phyloP scores from a whole-genome alignment of 164 flowering plant species.

The Annona squamosa region DNA sequence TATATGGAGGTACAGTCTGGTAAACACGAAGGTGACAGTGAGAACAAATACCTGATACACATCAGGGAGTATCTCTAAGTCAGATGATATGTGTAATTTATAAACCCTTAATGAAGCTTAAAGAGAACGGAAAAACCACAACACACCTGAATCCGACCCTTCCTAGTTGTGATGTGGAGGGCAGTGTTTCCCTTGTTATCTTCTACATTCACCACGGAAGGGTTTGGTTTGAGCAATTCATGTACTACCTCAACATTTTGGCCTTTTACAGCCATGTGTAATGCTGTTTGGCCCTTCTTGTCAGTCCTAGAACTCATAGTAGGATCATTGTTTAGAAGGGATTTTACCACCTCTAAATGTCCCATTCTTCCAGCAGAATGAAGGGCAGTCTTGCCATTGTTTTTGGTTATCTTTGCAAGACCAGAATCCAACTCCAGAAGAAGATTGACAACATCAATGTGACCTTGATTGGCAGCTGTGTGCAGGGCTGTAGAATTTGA shows the following conservation, averaged over 20 bases:
- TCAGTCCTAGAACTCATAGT: slow-evolving; percentile 61
- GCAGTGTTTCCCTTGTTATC: slow-evolving; percentile 86
- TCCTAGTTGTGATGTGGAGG: slow-evolving; percentile 66
- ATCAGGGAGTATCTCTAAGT: background rate
- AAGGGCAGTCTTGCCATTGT: slow-evolving; percentile 79
- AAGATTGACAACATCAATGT: slow-evolving; percentile 65
- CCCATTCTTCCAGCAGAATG: slow-evolving; percentile 96
- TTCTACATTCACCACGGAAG: slow-evolving; percentile 48
- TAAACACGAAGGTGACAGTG: too few species aligned
- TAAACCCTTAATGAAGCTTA: background rate
- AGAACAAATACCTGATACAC: too few species aligned
- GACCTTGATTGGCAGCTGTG: slow-evolving; percentile 88
- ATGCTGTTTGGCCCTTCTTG: slow-evolving; percentile 82
- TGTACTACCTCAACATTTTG: slow-evolving; percentile 59
- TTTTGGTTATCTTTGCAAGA: slow-evolving; percentile 74
- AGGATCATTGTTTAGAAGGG: slow-evolving; percentile 67
- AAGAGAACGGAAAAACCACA: background rate
- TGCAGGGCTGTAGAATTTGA: slow-evolving; percentile 82
- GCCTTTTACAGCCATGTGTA: slow-evolving; percentile 98
- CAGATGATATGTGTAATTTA: background rate
- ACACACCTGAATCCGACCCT: slow-evolving; percentile 65
- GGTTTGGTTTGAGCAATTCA: slow-evolving; percentile 68
- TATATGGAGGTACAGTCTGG: background rate
- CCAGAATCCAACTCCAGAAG: slow-evolving; percentile 76
- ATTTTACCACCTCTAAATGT: slow-evolving; percentile 68